Conservation (phyloP, 1,284 basidiomycete species). For the Wallemia ichthyophaga region DNA sequence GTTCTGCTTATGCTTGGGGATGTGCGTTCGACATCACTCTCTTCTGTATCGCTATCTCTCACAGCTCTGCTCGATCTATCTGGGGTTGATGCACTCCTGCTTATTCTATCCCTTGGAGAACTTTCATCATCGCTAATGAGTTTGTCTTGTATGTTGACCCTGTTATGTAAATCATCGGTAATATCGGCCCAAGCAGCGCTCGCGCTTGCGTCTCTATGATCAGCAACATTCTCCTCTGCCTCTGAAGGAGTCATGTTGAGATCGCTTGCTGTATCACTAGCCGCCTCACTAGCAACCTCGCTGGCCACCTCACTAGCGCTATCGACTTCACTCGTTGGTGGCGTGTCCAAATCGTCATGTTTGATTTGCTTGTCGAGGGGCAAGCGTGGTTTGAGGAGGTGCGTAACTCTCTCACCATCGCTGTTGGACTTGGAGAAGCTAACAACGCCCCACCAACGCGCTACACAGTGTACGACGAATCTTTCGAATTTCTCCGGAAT, state of each 20-base stretch:
- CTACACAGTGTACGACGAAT: background rate
- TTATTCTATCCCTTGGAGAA: background rate
- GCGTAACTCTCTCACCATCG: background rate
- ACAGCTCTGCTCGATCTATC: background rate
- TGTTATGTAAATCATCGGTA: background rate
- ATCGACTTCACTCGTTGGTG: background rate
- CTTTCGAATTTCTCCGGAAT: background rate
- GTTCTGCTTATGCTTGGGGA: background rate
- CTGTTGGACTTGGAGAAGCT: background rate
- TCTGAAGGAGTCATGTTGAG: background rate
- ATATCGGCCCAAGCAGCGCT: background rate
- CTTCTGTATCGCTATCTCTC: background rate
- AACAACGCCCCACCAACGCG: background rate
- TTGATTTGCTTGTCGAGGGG: background rate
- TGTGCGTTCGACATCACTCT: background rate
- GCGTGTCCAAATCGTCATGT: background rate
- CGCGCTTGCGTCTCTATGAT: background rate
- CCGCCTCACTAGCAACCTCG: background rate
- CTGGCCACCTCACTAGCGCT: background rate
- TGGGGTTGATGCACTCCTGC: background rate
- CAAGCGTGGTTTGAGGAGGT: background rate
- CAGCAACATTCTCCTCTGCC: background rate
- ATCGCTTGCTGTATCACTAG: background rate
- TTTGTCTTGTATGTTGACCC: background rate
- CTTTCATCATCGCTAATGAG: background rate